Percentiles rank a stretch among this genome's conserved stretches.
Conservation (phyloP, 345 rosid genomes). For the Garcia nutans region DNA sequence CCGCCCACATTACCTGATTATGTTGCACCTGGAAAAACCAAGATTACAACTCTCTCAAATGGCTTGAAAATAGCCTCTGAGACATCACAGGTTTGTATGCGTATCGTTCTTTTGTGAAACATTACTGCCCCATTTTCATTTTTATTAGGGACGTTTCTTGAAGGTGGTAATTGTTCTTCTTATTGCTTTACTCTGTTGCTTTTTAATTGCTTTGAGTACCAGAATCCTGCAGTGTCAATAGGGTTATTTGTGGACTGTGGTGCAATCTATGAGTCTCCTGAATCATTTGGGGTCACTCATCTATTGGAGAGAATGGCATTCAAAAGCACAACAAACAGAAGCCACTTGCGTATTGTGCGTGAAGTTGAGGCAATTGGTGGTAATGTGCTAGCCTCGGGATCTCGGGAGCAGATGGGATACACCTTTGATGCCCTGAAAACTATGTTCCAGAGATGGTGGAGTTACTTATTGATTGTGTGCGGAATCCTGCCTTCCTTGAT, state of each 20-base stretch:
- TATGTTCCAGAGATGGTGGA: slow-evolving; percentile 91
- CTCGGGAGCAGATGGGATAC: slow-evolving; percentile 81
- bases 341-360: slow-evolving; percentile 69
- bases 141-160: neutral
- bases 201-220: slow-evolving; percentile 24
- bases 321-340: slow-evolving; percentile 73
- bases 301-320: slow-evolving; percentile 86
- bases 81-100: slow-evolving; percentile 47
- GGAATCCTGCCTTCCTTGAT: slow-evolving; percentile 86
- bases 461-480: slow-evolving; percentile 77
- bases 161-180: neutral
- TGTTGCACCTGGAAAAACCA: slow-evolving; percentile 56
- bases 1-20: slow-evolving; percentile 60
- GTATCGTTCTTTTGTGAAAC: neutral
- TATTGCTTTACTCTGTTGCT: slow-evolving; percentile 2
- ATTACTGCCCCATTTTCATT: neutral
- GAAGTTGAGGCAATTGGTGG: slow-evolving; percentile 94
- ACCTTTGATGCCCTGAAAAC: slow-evolving; percentile 89
- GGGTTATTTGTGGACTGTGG: slow-evolving; percentile 74
- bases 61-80: slow-evolving; percentile 79
- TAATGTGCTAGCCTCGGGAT: slow-evolving; percentile 65
- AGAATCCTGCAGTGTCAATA: slow-evolving; percentile 82
- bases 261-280: slow-evolving; percentile 67
- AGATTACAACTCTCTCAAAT: slow-evolving; percentile 61
- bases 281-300: slow-evolving; percentile 64